These are phyloP conservation scores for Solanum gandarillasii DNA, from an alignment of 257 asterid species.

Conservation along the genomic window DNA sequence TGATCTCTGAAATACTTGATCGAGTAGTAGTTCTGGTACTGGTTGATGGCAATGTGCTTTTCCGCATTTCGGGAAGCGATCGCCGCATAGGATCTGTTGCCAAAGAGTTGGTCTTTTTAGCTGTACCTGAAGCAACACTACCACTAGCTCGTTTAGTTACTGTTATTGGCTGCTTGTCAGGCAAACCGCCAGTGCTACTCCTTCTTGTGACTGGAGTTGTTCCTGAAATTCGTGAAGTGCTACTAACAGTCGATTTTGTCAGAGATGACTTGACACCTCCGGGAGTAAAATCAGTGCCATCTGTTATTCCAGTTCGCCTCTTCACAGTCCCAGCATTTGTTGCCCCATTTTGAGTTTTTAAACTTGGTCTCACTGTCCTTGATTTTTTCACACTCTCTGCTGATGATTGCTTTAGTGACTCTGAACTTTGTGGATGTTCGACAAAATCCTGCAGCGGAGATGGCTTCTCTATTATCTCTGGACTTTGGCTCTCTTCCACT, in stretches of 20 bases:
- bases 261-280: slow-evolving; percentile 30
- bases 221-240: slow-evolving; percentile 51
- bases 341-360: slow-evolving; percentile 12
- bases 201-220: slow-evolving; percentile 50
- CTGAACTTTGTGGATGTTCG: slow-evolving; percentile 15
- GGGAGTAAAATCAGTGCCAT: slow-evolving; percentile 21
- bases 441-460: slow-evolving; percentile 8
- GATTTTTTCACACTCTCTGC: slow-evolving; percentile 25
- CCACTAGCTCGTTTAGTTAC: slow-evolving; percentile 32
- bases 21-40: slow-evolving; percentile 33
- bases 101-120: slow-evolving; percentile 37
- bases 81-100: slow-evolving; percentile 57
- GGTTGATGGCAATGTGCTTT: slow-evolving; percentile 42
- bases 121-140: slow-evolving; percentile 19
- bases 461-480: slow-evolving; percentile 6
- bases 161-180: slow-evolving; percentile 49
- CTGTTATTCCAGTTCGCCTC: slow-evolving; percentile 29
- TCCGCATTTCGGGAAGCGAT: slow-evolving; percentile 63
- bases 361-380: slow-evolving; percentile 27
- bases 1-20: slow-evolving; percentile 35
- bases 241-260: slow-evolving; percentile 59
- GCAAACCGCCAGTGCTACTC: slow-evolving; percentile 76
- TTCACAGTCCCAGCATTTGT: slow-evolving; percentile 14
- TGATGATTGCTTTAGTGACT: slow-evolving; percentile 21
- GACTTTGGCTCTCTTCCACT: background rate